phyloP scores from a whole-genome alignment of 129 eudicot species.

The Cynara cardunculus region DNA sequence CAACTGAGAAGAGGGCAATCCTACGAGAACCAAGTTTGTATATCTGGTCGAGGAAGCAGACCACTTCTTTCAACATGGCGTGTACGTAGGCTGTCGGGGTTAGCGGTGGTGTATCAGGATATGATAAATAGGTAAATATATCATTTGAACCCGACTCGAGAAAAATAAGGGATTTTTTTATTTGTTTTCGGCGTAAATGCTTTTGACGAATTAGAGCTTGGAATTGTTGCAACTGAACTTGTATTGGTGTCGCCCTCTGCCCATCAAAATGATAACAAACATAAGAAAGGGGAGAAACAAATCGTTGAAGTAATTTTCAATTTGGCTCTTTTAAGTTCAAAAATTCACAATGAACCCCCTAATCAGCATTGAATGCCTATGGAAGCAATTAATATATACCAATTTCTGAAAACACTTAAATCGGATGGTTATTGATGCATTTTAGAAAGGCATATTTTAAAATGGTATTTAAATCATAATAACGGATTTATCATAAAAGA shows the following conservation, averaged over 20 bases:
- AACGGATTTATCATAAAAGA: too few species aligned
- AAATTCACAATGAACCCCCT: neutral
- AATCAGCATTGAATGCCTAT: too few species aligned
- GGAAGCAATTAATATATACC: too few species aligned
- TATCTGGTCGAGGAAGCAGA: constrained; percentile 34
- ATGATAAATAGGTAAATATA: constrained; percentile 49
- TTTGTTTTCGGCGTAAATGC: constrained; percentile 27
- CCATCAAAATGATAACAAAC: constrained; percentile 1
- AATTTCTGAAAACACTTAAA: too few species aligned
- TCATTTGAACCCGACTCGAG: constrained; percentile 68
- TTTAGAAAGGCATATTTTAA: too few species aligned
- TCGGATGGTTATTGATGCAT: too few species aligned
- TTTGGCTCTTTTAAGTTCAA: neutral
- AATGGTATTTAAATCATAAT: too few species aligned
- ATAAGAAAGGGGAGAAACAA: neutral
- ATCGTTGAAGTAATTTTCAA: neutral
- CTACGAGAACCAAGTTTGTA: constrained; percentile 56
- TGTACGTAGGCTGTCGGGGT: constrained; percentile 39
- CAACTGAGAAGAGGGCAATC: constrained; percentile 48
- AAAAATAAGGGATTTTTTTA: constrained; percentile 39
- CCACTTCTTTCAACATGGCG: constrained; percentile 49
- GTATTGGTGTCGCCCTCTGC: constrained; percentile 58
- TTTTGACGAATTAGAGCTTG: constrained; percentile 35
- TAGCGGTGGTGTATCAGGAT: constrained; percentile 25
- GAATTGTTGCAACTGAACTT: constrained; percentile 62